phyloP scores from a whole-genome alignment of 208 protist species.

The Crithidia expoeki region DNA sequence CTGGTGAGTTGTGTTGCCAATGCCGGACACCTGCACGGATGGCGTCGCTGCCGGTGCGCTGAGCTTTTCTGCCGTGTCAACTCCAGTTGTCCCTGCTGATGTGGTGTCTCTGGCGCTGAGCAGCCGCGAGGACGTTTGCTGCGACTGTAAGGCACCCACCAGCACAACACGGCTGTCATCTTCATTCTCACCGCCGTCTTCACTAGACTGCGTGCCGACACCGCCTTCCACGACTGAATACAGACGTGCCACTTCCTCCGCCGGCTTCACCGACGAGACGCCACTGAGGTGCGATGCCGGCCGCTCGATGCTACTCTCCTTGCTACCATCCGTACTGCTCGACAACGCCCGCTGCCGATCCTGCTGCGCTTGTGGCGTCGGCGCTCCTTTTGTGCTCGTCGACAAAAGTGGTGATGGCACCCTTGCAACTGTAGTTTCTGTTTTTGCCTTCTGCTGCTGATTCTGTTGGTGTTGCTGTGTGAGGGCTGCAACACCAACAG shows the following conservation, averaged over 20 bases:
- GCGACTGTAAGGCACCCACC: not conserved
- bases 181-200: constrained; percentile 15
- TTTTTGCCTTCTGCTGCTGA: not conserved
- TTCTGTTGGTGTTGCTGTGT: not conserved
- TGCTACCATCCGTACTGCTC: constrained; percentile 17
- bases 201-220: constrained; percentile 31
- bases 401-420: not conserved
- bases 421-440: not conserved
- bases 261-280: constrained; percentile 41
- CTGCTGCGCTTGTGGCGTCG: constrained; percentile 7
- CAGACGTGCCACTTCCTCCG: constrained; percentile 28
- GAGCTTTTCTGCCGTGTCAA: constrained; percentile 25
- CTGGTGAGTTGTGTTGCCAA: constrained; percentile 13
- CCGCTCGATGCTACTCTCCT: constrained; percentile 23
- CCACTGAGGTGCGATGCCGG: constrained; percentile 34
- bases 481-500: not conserved
- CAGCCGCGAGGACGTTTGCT: not conserved
- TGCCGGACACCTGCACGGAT: constrained; percentile 10
- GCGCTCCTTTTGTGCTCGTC: not conserved
- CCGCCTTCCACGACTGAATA: constrained; percentile 19
- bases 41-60: constrained; percentile 13
- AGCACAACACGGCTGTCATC: not conserved
- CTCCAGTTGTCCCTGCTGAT: not conserved
- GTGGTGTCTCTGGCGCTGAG: not conserved
- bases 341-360: constrained; percentile 20